Base-by-base conservation (phyloP, 257 asterid genomes). In the Solanum chiquidenum region DNA sequence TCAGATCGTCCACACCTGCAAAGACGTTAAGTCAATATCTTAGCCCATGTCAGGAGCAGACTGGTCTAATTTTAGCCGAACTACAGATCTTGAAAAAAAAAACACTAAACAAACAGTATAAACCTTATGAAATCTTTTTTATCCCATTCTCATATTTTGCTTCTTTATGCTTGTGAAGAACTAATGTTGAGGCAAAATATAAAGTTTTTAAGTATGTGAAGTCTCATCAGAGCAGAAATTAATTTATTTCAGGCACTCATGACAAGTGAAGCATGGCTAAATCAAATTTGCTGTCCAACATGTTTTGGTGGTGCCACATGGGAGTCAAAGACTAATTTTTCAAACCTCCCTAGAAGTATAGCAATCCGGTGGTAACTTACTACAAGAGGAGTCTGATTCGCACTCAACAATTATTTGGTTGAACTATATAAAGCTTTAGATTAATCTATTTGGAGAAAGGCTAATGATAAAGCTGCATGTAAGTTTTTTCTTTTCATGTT, bases 1-100 rank as follows among this genome's bases (percentile, higher is more conserved):
- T 76, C 88, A 91, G 42, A 72, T 92, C 91, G 87, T 91, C 90
- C 84, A 83, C 86, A 85, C 93, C 97, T 95, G 88, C 40, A 86
- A 69, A 86, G 42, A 75, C 31, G 14, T 58, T 82, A 46, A 40
- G 33, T 31, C 86, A 82, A 29, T 18, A 82, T 29, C 40, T 82
- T 82, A 82, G 29, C 85, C 34, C 6, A 46, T 44, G 42, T 49
- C 20, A 18, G 69, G 49, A 74, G 31, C 29, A 74, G 31, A 21
- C 83, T 74, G 83, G 20, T 74, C 31, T 74, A 74, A 37, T 21
- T 11, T 21, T 21, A 23, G 49, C 18, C 3, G 3, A 74, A 74
- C 83, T 11, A 74, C 20, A 74, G 12, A 74, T 74, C 20, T 21
- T 74, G 49, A 35, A 74, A 58, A 35, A 42, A 33, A 35, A 74